Conservation (phyloP, 1,284 basidiomycete species). For the Trametes pubescens region DNA sequence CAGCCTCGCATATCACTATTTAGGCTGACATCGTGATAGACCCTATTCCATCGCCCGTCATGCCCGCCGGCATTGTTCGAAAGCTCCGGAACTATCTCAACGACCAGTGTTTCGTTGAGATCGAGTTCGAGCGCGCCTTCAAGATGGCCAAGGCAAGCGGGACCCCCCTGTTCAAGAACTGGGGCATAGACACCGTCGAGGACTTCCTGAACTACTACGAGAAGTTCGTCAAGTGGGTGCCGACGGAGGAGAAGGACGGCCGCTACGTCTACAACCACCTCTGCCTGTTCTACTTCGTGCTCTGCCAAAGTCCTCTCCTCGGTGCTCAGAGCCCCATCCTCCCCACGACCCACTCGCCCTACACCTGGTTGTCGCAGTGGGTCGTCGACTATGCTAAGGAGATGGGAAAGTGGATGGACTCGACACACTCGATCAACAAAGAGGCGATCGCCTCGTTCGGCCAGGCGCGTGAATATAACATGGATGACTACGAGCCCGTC, state of each 20-base stretch:
- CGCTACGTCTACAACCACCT: constrained; percentile 28
- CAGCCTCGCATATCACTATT: too few relatives aligned
- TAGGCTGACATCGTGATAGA: too few relatives aligned
- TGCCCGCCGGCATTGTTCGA: too few relatives aligned
- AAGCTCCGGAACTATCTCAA: too few relatives aligned
- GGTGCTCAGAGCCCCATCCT: constrained; percentile 27
- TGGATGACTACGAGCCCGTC: constrained; percentile 30
- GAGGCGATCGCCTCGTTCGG: constrained; percentile 27
- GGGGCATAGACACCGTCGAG: constrained; percentile 19
- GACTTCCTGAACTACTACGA: constrained; percentile 30
- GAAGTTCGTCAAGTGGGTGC: constrained; percentile 27
- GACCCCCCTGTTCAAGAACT: constrained; percentile 13
- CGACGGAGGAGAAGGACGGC: constrained; percentile 26
- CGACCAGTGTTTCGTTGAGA: too few relatives aligned
- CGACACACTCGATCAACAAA: constrained; percentile 25
- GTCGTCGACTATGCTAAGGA: constrained; percentile 30
- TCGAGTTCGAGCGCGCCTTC: too few relatives aligned
- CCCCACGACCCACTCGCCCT: constrained; percentile 22
- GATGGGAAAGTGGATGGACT: constrained; percentile 32
- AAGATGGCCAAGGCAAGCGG: too few relatives aligned
- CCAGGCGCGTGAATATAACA: constrained; percentile 22
- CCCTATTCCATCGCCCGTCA: too few relatives aligned
- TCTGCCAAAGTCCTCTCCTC: constrained; percentile 24
- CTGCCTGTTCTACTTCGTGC: constrained; percentile 34
- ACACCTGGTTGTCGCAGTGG: constrained; percentile 32